Conservation (phyloP, 805 yeast species). For the Starmerella stigmatis region DNA sequence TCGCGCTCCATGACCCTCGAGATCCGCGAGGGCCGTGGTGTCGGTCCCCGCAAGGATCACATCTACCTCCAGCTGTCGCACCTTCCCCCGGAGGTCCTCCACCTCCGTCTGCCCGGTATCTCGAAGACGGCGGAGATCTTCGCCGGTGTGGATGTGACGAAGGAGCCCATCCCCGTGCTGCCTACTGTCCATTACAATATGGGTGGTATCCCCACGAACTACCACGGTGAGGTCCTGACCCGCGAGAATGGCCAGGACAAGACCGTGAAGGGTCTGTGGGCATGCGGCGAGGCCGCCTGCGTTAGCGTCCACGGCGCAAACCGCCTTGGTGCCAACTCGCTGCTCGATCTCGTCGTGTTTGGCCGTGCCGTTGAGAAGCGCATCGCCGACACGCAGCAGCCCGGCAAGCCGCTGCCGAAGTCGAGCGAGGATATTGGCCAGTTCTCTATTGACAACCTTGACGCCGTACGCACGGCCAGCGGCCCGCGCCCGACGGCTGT, state of each 20-base stretch:
- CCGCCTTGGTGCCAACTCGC: constrained; percentile 97
- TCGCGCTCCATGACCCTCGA: constrained; percentile 98
- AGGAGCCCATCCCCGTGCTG: constrained; percentile 95
- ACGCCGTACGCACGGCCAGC: constrained; percentile 69
- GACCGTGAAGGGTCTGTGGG: constrained; percentile 83
- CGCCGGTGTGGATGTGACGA: constrained; percentile 98
- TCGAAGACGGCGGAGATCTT: constrained; percentile 97
- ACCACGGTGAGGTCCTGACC: constrained; percentile 89
- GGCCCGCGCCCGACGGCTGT: constrained; percentile 80
- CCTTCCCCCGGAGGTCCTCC: constrained; percentile 79
- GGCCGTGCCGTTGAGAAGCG: constrained; percentile 98
- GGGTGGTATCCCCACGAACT: constrained; percentile 99
- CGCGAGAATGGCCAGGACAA: constrained; percentile 82
- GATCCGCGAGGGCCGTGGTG: constrained; percentile 98
- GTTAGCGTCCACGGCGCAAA: constrained; percentile 99
- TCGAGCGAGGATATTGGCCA: constrained; percentile 78
- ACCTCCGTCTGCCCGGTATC: constrained; percentile 97
- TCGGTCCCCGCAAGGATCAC: constrained; percentile 92
- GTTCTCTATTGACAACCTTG: constrained; percentile 83
- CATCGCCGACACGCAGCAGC: constrained; percentile 70
- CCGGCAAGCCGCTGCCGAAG: constrained; percentile 78
- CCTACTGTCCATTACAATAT: constrained; percentile 98
- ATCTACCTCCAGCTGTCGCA: constrained; percentile 89
- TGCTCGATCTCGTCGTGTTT: constrained; percentile 90
- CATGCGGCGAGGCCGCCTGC: constrained; percentile 99